phyloP scores from a whole-genome alignment of 2,329 filamentous ascomycete species.

The Chaetomiaceae sp. region DNA sequence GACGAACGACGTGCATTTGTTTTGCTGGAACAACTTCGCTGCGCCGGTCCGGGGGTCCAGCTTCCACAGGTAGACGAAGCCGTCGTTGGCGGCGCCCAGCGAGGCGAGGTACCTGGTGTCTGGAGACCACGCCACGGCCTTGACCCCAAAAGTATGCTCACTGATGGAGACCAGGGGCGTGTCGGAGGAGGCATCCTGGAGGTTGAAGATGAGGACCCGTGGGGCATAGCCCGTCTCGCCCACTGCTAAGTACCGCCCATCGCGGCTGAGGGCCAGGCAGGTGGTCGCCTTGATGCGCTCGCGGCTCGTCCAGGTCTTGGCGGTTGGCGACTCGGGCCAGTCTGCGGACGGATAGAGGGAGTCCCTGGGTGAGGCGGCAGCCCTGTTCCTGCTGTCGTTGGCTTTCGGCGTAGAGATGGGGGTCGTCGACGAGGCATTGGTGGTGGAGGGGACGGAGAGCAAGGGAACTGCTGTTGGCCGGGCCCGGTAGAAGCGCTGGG shows the following conservation, averaged over 20 bases:
- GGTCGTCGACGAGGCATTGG: conserved; percentile 45
- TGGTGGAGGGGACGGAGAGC: conserved; percentile 52
- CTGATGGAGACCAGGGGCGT: conserved; percentile 77
- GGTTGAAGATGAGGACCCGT: conserved; percentile 82
- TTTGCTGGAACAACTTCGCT: conserved; percentile 74
- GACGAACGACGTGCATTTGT: conserved; percentile 86
- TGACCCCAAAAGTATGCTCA: conserved; percentile 88
- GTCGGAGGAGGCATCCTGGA: conserved; percentile 75
- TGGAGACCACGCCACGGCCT: conserved; percentile 81
- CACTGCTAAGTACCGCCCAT: conserved; percentile 82
- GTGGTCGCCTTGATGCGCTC: conserved; percentile 94
- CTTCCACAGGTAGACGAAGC: conserved; percentile 87
- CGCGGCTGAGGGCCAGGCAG: conserved; percentile 80
- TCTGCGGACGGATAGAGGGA: conserved; percentile 43
- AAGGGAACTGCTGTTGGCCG: conserved; percentile 70
- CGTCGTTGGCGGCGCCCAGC: conserved; percentile 83
- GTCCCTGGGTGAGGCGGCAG: conserved; percentile 45
- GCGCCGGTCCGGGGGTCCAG: conserved; percentile 78
- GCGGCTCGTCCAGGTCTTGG: conserved; percentile 78
- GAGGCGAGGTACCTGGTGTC: conserved; percentile 85
- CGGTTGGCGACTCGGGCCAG: conserved; percentile 59
- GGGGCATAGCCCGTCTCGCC: conserved; percentile 95
- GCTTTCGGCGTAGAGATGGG: conserved; percentile 56
- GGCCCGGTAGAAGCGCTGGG: conserved; percentile 87
- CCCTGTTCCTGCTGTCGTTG: conserved; percentile 59